Evolutionary conservation across 2,329 filamentous ascomycete genomes (phyloP).

Genomic region (Grosmannia huntii): DNA sequence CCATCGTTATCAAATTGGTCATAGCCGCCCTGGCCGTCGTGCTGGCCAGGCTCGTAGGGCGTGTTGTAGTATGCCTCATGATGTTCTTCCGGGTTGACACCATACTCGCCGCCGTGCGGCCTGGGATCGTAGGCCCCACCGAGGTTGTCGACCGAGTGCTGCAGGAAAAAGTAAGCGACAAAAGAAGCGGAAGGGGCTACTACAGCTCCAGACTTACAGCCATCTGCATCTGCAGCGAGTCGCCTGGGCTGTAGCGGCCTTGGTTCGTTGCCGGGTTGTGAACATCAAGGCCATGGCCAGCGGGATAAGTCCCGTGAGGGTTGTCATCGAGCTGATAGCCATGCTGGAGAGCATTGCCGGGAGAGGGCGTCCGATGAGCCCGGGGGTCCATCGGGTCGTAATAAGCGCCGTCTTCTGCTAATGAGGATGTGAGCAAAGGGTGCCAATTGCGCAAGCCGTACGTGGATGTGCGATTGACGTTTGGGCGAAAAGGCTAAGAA

Average conservation of each 20-base stretch:
- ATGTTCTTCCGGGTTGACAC: constrained; percentile 70
- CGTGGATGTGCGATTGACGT: neutral
- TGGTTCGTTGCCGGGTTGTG: constrained; percentile 28
- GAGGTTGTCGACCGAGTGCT: constrained; percentile 42
- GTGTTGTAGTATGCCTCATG: constrained; percentile 79
- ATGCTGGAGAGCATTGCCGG: constrained; percentile 57
- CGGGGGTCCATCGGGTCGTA: constrained; percentile 46
- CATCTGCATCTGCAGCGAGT: constrained; percentile 70
- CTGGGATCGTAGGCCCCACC: constrained; percentile 32
- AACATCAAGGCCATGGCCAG: constrained; percentile 39
- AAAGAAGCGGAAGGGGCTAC: neutral
- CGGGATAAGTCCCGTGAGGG: constrained; percentile 44
- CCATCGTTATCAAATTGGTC: constrained; percentile 54
- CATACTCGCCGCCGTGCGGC: constrained; percentile 50
- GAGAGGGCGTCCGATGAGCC: constrained; percentile 59
- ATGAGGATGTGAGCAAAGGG: neutral
- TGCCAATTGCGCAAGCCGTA: neutral
- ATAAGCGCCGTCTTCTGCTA: constrained; percentile 45
- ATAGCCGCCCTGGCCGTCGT: constrained; percentile 46
- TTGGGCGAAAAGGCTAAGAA: neutral
- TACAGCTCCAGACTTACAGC: constrained; percentile 50
- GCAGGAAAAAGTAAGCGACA: neutral
- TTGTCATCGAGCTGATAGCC: constrained; percentile 76
- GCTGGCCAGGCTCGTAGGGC: constrained; percentile 52
- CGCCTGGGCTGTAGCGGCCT: constrained; percentile 49